A percentile compares a stretch with the other conserved stretches of the same genome.
Conservation (phyloP, 257 asterid species). For the Cordia subcordata region DNA sequence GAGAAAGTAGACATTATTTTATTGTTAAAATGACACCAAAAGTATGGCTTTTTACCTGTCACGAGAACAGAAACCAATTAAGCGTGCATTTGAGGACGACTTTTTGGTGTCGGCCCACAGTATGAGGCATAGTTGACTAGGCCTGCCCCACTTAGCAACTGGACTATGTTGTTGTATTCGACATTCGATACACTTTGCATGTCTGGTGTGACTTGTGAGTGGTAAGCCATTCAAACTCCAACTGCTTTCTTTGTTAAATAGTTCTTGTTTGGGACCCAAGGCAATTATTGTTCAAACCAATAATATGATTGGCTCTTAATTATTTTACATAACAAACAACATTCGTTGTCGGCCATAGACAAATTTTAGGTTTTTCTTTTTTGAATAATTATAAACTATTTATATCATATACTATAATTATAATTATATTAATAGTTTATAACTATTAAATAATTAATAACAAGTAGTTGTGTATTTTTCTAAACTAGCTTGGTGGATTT, state of each 20-base stretch:
- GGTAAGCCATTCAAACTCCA: neutral
- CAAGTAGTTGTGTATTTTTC: too few relatives aligned
- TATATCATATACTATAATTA: too few relatives aligned
- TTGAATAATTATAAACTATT: too few relatives aligned
- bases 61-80: slow-evolving; percentile 1
- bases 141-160: slow-evolving; percentile 30
- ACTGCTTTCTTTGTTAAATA: too few relatives aligned
- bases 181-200: neutral
- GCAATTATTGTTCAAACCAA: too few relatives aligned
- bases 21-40: neutral
- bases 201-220: too few relatives aligned
- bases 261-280: too few relatives aligned
- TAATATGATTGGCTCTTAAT: too few relatives aligned
- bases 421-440: too few relatives aligned
- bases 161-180: slow-evolving; percentile 16
- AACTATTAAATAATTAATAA: too few relatives aligned
- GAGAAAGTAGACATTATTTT: too few relatives aligned
- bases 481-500: slow-evolving; percentile 10
- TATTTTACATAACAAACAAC: neutral
- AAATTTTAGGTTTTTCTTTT: slow-evolving; percentile 4
- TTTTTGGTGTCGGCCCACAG: slow-evolving; percentile 41
- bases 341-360: slow-evolving; percentile 16
- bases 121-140: slow-evolving; percentile 18
- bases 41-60: slow-evolving; percentile 13
- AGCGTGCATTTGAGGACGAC: slow-evolving; percentile 25